Conservation (phyloP, 495 filamentous ascomycete genomes). For the Clavariopsis aquatica region DNA sequence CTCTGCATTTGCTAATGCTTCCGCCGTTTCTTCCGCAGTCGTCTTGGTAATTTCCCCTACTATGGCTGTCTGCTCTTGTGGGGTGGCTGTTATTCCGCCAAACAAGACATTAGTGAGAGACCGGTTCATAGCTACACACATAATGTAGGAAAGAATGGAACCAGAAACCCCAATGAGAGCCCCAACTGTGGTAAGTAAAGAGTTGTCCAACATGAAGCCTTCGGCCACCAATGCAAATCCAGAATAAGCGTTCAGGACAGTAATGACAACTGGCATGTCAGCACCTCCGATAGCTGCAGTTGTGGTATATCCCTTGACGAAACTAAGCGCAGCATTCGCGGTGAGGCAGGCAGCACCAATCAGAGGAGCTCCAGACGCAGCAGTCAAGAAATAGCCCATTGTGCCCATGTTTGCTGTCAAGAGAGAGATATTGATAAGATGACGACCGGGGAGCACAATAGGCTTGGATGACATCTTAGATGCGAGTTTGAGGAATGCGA, state of each 20-base stretch:
- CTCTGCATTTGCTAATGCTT: constrained; percentile 67
- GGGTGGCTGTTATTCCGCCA: constrained; percentile 67
- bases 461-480: constrained; percentile 75
- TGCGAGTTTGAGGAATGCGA: constrained; percentile 78
- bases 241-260: constrained; percentile 80
- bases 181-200: constrained; percentile 74
- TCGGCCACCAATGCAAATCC: constrained; percentile 82
- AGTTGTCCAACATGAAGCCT: constrained; percentile 84
- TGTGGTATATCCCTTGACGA: constrained; percentile 79
- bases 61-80: constrained; percentile 65
- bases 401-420: constrained; percentile 72
- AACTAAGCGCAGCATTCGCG: constrained; percentile 72
- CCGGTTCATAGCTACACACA: constrained; percentile 83
- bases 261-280: constrained; percentile 86
- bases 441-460: constrained; percentile 65
- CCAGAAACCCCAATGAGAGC: constrained; percentile 79
- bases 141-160: constrained; percentile 65
- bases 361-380: constrained; percentile 69
- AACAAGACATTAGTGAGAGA: constrained; percentile 79
- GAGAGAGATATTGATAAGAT: constrained; percentile 68
- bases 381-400: constrained; percentile 74
- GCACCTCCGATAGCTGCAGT: constrained; percentile 82
- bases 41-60: constrained; percentile 72
- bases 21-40: constrained; percentile 72
- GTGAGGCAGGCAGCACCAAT: constrained; percentile 73